Evolutionary conservation across 2,329 filamentous ascomycete species (phyloP).

Genomic region (Pseudogymnoascus sp.): DNA sequence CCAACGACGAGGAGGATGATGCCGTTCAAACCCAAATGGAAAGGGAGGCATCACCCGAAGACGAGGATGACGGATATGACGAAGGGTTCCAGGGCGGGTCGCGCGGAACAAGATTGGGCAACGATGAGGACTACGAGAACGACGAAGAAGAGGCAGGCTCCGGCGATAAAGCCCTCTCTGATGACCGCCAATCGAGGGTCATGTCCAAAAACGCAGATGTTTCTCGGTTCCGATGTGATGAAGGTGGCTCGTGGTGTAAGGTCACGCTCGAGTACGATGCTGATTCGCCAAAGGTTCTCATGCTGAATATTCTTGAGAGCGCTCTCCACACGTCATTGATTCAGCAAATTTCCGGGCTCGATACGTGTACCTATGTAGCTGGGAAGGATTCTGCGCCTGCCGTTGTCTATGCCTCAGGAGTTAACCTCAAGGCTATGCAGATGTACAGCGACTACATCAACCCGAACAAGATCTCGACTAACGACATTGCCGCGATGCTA

Average conservation of each 20-base stretch:
- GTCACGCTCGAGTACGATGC: conserved; percentile 78
- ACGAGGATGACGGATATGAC: conserved; percentile 46
- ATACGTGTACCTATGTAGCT: conserved; percentile 58
- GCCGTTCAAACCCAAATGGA: conserved; percentile 58
- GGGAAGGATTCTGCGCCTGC: conserved; percentile 44
- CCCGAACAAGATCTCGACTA: conserved; percentile 78
- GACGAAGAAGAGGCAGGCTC: conserved; percentile 24
- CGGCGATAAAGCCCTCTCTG: conserved; percentile 14
- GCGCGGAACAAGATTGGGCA: conserved; percentile 23
- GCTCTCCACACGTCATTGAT: conserved; percentile 73
- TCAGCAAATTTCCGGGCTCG: conserved; percentile 74
- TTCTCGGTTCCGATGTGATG: conserved; percentile 71
- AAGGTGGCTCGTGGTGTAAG: conserved; percentile 66
- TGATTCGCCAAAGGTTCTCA: conserved; percentile 77
- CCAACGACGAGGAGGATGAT: conserved; percentile 86
- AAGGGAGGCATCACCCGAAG: conserved; percentile 47
- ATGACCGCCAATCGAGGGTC: conserved; percentile 52
- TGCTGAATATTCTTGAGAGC: conserved; percentile 81
- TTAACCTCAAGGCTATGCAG: conserved; percentile 87
- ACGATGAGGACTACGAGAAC: conserved; percentile 29
- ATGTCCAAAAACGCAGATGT: conserved; percentile 58
- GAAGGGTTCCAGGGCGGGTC: conserved; percentile 45
- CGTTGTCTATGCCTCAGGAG: conserved; percentile 69
- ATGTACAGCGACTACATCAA: conserved; percentile 78
- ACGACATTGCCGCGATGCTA: conserved; percentile 83